Conservation (phyloP, 495 filamentous ascomycete genomes). For the Cetradonia linearis region DNA sequence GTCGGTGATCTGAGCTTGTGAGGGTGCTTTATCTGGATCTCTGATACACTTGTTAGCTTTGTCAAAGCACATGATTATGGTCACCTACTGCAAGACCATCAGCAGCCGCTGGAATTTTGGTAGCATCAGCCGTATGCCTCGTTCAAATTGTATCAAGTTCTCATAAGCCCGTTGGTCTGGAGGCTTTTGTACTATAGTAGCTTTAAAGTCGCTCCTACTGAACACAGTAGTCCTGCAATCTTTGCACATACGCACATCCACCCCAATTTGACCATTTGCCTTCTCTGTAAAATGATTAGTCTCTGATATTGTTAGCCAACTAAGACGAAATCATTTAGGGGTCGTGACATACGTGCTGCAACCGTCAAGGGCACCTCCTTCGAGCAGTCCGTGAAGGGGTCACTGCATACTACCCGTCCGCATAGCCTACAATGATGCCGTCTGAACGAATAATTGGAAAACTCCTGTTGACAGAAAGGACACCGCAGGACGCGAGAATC, state of each 20-base stretch:
- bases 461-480: constrained; percentile 91
- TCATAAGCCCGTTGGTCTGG: constrained; percentile 75
- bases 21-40: constrained; percentile 62
- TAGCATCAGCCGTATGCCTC: constrained; percentile 72
- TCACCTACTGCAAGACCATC: constrained; percentile 47
- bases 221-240: constrained; percentile 82
- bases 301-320: constrained; percentile 17
- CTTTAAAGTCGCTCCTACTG: constrained; percentile 69
- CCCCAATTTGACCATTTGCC: constrained; percentile 42
- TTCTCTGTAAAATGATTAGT: constrained; percentile 16
- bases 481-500: constrained; percentile 71
- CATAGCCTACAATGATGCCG: constrained; percentile 93
- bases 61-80: constrained; percentile 13
- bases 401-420: constrained; percentile 84
- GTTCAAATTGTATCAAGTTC: constrained; percentile 79
- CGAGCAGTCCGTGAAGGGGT: constrained; percentile 74
- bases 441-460: constrained; percentile 77
- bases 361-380: constrained; percentile 73
- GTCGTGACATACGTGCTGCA: constrained; percentile 48
- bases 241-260: constrained; percentile 85
- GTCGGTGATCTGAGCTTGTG: constrained; percentile 65
- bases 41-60: constrained; percentile 33
- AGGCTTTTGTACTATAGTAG: constrained; percentile 55
- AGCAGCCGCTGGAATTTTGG: constrained; percentile 82
- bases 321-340: neutral